Conservation (phyloP, 2,329 filamentous ascomycete genomes). For the Blastomyces gilchristii region DNA sequence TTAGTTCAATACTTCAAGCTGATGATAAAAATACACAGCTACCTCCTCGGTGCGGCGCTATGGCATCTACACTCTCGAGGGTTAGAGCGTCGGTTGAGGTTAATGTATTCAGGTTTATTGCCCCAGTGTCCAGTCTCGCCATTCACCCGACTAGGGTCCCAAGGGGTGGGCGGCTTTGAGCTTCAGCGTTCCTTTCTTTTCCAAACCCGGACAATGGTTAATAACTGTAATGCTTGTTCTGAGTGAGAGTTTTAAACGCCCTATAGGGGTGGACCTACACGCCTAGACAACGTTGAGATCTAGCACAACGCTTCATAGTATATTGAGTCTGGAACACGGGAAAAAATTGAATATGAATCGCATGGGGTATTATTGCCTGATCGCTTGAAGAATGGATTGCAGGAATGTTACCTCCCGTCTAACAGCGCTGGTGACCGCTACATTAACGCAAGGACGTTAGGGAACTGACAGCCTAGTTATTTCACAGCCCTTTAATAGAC, state of each 20-base stretch:
- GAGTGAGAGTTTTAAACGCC: too few species aligned
- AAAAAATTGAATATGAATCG: too few species aligned
- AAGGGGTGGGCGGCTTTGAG: not conserved
- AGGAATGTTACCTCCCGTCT: too few species aligned
- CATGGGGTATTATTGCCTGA: too few species aligned
- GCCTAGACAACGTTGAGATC: not conserved
- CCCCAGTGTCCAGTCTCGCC: not conserved
- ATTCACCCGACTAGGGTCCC: not conserved
- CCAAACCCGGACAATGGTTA: not conserved
- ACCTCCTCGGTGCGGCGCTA: not conserved
- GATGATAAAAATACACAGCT: not conserved
- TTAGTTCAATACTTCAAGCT: not conserved
- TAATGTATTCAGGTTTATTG: not conserved
- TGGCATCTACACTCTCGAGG: not conserved
- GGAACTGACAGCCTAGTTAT: not conserved
- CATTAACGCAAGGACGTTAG: too few species aligned
- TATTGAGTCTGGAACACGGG: too few species aligned
- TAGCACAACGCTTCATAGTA: too few species aligned
- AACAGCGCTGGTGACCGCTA: too few species aligned
- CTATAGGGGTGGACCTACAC: not conserved
- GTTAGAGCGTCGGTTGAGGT: not conserved
- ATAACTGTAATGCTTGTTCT: too few species aligned
- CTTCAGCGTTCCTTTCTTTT: not conserved
- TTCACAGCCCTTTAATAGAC: not conserved
- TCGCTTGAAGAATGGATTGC: too few species aligned